Conservation (phyloP, 2,329 filamentous ascomycete species). For the Penicillium digitatum region DNA sequence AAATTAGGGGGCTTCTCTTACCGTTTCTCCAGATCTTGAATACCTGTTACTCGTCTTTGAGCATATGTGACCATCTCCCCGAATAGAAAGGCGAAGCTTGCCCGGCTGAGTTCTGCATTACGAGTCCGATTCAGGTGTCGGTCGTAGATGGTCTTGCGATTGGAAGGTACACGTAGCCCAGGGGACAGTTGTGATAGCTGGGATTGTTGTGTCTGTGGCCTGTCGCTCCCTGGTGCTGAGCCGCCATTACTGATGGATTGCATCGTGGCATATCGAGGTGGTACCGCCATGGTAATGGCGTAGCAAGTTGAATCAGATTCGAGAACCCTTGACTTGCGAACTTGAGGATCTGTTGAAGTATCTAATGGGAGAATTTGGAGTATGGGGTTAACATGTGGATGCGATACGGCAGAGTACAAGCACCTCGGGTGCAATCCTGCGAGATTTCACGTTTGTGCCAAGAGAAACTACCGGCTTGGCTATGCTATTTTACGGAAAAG, state of each 20-base stretch:
- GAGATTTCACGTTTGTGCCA: background rate
- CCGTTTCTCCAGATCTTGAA: slow-evolving; percentile 90
- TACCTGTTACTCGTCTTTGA: slow-evolving; percentile 82
- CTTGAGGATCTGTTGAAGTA: background rate
- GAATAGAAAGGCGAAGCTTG: slow-evolving; percentile 94
- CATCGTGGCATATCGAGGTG: slow-evolving; percentile 32
- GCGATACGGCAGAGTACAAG: slow-evolving; percentile 28
- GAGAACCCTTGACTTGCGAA: background rate
- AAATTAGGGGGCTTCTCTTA: slow-evolving; percentile 40
- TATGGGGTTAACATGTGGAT: slow-evolving; percentile 8
- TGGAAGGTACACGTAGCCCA: slow-evolving; percentile 79
- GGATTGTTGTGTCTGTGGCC: slow-evolving; percentile 1
- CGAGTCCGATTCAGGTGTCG: slow-evolving; percentile 86
- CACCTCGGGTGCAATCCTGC: slow-evolving; percentile 14
- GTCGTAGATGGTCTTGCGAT: slow-evolving; percentile 97
- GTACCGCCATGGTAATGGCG: slow-evolving; percentile 27
- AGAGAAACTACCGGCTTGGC: background rate
- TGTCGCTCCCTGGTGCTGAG: slow-evolving; percentile 18
- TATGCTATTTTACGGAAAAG: background rate
- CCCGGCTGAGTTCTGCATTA: slow-evolving; percentile 82
- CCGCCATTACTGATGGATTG: slow-evolving; percentile 31
- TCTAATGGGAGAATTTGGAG: background rate
- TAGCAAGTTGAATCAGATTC: background rate
- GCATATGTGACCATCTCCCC: slow-evolving; percentile 96
- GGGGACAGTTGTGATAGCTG: slow-evolving; percentile 43